phyloP scores from a whole-genome alignment of 2,329 filamentous ascomycete genomes.

The Colletotrichum horii region DNA sequence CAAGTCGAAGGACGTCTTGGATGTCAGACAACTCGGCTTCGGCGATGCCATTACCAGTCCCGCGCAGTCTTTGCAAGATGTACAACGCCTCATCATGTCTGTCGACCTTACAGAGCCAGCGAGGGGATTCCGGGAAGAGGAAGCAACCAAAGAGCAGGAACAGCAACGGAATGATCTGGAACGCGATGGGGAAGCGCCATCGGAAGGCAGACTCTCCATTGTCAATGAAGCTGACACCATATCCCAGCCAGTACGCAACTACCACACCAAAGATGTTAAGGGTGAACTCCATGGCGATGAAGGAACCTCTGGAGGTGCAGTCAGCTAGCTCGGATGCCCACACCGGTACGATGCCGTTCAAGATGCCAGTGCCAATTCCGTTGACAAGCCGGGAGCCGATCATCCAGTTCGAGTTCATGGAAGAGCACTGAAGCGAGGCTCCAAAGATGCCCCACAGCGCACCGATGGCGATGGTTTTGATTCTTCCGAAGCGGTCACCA shows the following conservation, averaged over 20 bases:
- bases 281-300: neutral
- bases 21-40: neutral
- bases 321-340: neutral
- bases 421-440: neutral
- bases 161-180: neutral
- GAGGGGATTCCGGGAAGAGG: neutral
- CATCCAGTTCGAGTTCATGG: neutral
- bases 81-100: neutral
- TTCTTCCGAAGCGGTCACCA: neutral
- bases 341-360: neutral
- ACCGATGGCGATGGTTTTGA: neutral
- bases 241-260: neutral
- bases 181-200: rapidly evolving
- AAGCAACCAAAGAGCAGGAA: rapidly evolving
- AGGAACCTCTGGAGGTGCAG: neutral
- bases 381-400: neutral
- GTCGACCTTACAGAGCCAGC: neutral
- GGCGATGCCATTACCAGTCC: neutral
- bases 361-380: neutral
- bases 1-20: neutral
- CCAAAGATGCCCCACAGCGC: neutral
- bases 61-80: neutral
- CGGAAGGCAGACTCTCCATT: neutral
- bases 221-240: neutral
- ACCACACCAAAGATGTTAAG: neutral